Base-by-base conservation (phyloP, 139 green algal species). In the Chlamydomonas sp. region DNA sequence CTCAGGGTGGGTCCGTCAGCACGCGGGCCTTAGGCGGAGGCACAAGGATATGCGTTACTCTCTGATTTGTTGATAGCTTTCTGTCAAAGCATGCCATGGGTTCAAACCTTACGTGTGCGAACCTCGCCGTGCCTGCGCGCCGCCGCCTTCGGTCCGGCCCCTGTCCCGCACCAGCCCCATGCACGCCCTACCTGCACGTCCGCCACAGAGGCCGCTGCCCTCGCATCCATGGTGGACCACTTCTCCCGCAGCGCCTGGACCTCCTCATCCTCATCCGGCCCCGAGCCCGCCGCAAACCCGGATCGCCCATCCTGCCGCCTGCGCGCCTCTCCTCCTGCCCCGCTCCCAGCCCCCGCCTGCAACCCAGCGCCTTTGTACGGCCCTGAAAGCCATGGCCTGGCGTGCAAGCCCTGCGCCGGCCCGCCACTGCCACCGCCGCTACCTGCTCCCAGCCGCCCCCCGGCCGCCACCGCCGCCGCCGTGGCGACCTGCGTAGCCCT, bases 161-260 rank as follows among this genome's bases (percentile, higher is more conserved):
- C 67, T 5, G 67, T 12, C 67, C 67, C 67, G 12, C 3, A 20
- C 20, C 67, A 31, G 18, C 64, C 18, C 10, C 18, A 3, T 31
- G 10, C 63, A 79, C 31, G 31, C 31, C 31, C 31, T 49, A 49
- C 72, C 67, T 90, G 78, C 79, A 86, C 78, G 63, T 90, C 86
- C 62, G 79, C 78, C 62, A 81, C 86, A 9, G 79, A 81, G 62
- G 73, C 12, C 1, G 49, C 16, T 1, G 69, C 83, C 58, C 49
- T 74, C 0, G 61, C 5, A 15, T 90, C 83, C 79, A 90, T 83
- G 17, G 18, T 74, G 2, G 72, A 59, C 85, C 85, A 89, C 81
- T 89, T 85, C 1, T 16, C 60, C 57, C 89, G 75, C 18, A 92
- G 89, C 69, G 79, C 68, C 77, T n/a, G 77, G 69, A 89, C 31